Conservation (phyloP, 129 eudicot genomes). For the Mikania micrantha region DNA sequence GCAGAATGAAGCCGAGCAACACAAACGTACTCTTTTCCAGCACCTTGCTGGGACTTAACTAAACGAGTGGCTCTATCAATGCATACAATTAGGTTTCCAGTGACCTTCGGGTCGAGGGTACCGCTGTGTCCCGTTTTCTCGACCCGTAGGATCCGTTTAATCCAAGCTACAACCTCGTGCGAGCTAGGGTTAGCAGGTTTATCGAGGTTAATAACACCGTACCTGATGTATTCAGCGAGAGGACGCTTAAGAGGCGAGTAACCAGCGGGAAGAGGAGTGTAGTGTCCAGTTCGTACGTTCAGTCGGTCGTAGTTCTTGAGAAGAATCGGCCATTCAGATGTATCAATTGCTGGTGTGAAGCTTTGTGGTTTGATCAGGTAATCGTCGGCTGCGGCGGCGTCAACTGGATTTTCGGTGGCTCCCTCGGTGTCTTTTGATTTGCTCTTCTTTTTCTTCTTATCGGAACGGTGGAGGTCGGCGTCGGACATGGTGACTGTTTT, state of each 20-base stretch:
- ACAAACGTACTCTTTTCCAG: constrained; percentile 94
- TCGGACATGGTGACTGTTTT: constrained; percentile 48
- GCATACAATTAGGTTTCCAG: constrained; percentile 77
- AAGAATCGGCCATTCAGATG: constrained; percentile 83
- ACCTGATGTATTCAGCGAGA: constrained; percentile 65
- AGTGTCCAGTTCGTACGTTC: constrained; percentile 85
- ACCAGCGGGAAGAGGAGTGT: constrained; percentile 91
- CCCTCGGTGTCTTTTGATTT: constrained; percentile 21
- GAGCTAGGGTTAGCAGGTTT: constrained; percentile 89
- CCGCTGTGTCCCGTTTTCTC: constrained; percentile 89
- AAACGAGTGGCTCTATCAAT: constrained; percentile 80
- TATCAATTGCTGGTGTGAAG: constrained; percentile 60
- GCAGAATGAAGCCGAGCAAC: constrained; percentile 74
- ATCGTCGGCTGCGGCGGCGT: constrained; percentile 22
- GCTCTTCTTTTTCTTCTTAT: constrained; percentile 61
- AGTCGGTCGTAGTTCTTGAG: constrained; percentile 74
- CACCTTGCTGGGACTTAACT: constrained; percentile 90
- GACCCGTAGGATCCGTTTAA: constrained; percentile 69
- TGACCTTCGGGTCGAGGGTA: constrained; percentile 81
- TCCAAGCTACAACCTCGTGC: constrained; percentile 93
- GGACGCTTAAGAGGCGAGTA: constrained; percentile 88
- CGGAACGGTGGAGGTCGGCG: constrained; percentile 40
- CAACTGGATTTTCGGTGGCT: constrained; percentile 8
- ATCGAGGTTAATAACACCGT: constrained; percentile 72
- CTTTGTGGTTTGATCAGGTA: constrained; percentile 68